These are phyloP conservation scores for Gaillardinia entomophila DNA, from an alignment of 805 yeast species.

Conservation along the genomic window DNA sequence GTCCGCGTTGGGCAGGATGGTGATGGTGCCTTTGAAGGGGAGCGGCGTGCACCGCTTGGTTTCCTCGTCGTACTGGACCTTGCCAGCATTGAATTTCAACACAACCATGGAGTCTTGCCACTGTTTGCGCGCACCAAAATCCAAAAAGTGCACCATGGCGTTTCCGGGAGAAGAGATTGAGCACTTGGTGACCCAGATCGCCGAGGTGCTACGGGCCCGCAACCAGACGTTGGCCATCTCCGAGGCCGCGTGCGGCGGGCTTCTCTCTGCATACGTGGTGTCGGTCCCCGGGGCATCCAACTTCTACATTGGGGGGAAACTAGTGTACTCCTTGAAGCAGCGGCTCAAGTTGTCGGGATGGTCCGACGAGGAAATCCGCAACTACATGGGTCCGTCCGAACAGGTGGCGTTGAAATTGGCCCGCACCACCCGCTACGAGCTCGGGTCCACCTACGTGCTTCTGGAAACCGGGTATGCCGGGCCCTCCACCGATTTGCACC, in stretches of 20 bases:
- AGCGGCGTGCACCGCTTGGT: conserved; percentile 64
- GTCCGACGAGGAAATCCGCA: conserved; percentile 61
- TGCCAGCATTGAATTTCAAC: conserved; percentile 73
- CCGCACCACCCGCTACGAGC: conserved; percentile 69
- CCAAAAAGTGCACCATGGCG: conserved; percentile 7
- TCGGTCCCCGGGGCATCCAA: conserved; percentile 81
- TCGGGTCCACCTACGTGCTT: conserved; percentile 76
- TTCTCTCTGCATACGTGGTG: conserved; percentile 72
- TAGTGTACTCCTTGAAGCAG: conserved; percentile 72
- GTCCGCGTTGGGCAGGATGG: conserved; percentile 56
- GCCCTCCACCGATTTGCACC: conserved; percentile 46
- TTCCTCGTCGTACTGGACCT: conserved; percentile 58
- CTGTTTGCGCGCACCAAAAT: not conserved
- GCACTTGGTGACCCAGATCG: conserved; percentile 49
- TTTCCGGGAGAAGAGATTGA: conserved; percentile 61
- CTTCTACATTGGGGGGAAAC: conserved; percentile 79
- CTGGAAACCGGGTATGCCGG: conserved; percentile 91
- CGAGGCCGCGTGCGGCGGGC: conserved; percentile 89
- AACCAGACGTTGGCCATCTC: conserved; percentile 70
- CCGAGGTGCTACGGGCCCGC: conserved; percentile 46
- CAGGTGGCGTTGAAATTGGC: conserved; percentile 72
- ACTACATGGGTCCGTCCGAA: conserved; percentile 79
- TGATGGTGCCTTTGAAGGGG: conserved; percentile 61
- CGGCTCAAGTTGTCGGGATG: conserved; percentile 74
- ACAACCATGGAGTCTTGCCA: conserved; percentile 3